Evolutionary conservation across 495 filamentous ascomycete genomes (phyloP).

Genomic region (Bacidia gigantensis): DNA sequence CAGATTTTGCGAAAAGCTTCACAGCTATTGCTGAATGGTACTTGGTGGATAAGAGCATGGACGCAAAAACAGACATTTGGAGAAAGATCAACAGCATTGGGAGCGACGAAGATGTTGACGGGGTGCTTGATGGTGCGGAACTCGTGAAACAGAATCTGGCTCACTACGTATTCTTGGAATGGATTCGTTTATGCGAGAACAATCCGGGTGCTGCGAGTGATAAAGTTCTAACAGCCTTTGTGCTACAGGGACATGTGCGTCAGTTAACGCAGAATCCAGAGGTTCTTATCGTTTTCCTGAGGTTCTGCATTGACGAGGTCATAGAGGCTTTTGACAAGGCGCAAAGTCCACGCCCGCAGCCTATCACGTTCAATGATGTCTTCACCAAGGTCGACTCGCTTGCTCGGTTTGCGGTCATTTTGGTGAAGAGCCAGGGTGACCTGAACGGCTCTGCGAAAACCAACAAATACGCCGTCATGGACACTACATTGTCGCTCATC

Average conservation of each 20-base stretch:
- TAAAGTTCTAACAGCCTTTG: conserved; percentile 59
- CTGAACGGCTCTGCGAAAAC: conserved; percentile 41
- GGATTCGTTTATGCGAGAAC: conserved; percentile 71
- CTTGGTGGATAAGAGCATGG: conserved; percentile 50
- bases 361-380: conserved; percentile 9
- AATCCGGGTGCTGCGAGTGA: conserved; percentile 45
- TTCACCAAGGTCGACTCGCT: conserved; percentile 76
- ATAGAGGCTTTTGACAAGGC: not conserved
- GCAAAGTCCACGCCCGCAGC: not conserved
- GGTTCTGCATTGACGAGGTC: conserved; percentile 66
- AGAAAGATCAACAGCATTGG: conserved; percentile 52
- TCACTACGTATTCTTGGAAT: conserved; percentile 90
- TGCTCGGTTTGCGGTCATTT: conserved; percentile 62
- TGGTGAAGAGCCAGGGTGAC: conserved; percentile 58
- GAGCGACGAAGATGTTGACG: conserved; percentile 32
- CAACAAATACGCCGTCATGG: conserved; percentile 52
- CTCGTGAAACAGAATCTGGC: conserved; percentile 59
- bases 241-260: conserved; percentile 66
- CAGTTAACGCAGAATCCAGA: conserved; percentile 57
- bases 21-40: conserved; percentile 77
- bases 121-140: conserved; percentile 35
- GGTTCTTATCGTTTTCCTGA: conserved; percentile 63
- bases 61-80: conserved; percentile 48
- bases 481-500: conserved; percentile 58
- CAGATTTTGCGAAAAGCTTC: conserved; percentile 74